Conservation (phyloP, 352 stramenopile genomes). For the Pythium folliculosum region DNA sequence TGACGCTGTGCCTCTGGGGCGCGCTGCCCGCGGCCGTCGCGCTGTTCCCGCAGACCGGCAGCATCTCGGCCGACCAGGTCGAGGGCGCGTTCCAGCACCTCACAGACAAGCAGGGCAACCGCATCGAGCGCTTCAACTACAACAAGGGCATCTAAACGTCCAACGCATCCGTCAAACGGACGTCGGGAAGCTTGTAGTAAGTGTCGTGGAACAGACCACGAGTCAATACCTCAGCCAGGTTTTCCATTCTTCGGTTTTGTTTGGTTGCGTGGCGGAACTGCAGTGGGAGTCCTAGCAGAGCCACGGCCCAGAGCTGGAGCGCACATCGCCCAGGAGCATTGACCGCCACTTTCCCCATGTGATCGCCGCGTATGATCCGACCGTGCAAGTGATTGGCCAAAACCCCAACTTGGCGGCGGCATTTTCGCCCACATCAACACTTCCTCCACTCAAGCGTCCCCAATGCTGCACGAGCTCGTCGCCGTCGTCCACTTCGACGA, state of each 20-base stretch:
- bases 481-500: slow-evolving; percentile 35
- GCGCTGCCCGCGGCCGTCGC: slow-evolving; percentile 77
- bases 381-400: slow-evolving; percentile 14
- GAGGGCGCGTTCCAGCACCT: slow-evolving; percentile 67
- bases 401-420: not conserved
- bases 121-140: slow-evolving; percentile 69
- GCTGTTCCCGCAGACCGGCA: slow-evolving; percentile 80
- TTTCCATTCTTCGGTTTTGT: no score
- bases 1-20: slow-evolving; percentile 81
- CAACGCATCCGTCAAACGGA: not conserved
- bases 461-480: slow-evolving; percentile 19
- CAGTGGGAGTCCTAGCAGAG: not conserved
- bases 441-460: not conserved
- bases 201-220: no score
- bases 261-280: no score
- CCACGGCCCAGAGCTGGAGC: not conserved
- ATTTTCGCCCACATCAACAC: not conserved
- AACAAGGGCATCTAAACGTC: slow-evolving; percentile 76
- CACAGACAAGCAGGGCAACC: slow-evolving; percentile 56
- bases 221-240: no score
- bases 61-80: slow-evolving; percentile 60
- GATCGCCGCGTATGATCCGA: not conserved
- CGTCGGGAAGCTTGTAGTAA: no score
- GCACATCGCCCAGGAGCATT: no score
- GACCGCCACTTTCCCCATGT: no score